These are phyloP conservation scores for Dimargaris verticillata DNA, from an alignment of 192 early-diverging fungal genomes.

Conservation along the genomic window DNA sequence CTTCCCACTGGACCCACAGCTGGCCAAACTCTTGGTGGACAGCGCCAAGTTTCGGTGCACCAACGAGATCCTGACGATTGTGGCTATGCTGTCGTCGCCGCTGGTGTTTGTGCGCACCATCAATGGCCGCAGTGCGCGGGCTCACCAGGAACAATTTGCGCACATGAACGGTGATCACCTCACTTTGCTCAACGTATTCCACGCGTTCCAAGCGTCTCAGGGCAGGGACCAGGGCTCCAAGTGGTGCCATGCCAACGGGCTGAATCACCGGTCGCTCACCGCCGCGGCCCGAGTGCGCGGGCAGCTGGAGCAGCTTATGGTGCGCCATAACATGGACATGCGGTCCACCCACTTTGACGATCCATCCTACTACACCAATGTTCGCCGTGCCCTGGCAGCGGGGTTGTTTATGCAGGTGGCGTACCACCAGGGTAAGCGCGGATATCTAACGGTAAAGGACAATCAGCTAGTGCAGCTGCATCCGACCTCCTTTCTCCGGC, in stretches of 20 bases:
- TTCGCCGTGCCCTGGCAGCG: slow-evolving; percentile 71
- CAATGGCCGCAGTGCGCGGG: slow-evolving; percentile 78
- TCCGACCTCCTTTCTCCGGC: slow-evolving; percentile 72
- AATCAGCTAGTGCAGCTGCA: slow-evolving; percentile 92
- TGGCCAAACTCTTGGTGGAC: slow-evolving; percentile 80
- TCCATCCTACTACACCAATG: slow-evolving; percentile 63
- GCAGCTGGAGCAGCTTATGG: slow-evolving; percentile 75
- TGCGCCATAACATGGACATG: slow-evolving; percentile 47
- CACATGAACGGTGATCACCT: slow-evolving; percentile 94
- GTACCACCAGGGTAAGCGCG: slow-evolving; percentile 71
- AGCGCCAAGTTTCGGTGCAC: slow-evolving; percentile 75
- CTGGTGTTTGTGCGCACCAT: slow-evolving; percentile 83
- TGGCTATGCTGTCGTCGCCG: slow-evolving; percentile 85
- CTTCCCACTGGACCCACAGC: slow-evolving; percentile 94
- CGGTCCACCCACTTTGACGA: slow-evolving; percentile 56
- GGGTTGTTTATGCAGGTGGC: slow-evolving; percentile 99
- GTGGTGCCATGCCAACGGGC: slow-evolving; percentile 90
- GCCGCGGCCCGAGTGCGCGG: slow-evolving; percentile 81
- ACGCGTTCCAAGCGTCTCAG: slow-evolving; percentile 82
- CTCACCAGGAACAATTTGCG: slow-evolving; percentile 81
- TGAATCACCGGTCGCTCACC: slow-evolving; percentile 78
- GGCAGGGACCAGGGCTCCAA: slow-evolving; percentile 41
- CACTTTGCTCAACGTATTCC: slow-evolving; percentile 91
- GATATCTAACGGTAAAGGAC: slow-evolving; percentile 91
- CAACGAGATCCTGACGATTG: slow-evolving; percentile 86